phyloP scores from a whole-genome alignment of 2,329 filamentous ascomycete genomes.

The Byssochlamys sp. region DNA sequence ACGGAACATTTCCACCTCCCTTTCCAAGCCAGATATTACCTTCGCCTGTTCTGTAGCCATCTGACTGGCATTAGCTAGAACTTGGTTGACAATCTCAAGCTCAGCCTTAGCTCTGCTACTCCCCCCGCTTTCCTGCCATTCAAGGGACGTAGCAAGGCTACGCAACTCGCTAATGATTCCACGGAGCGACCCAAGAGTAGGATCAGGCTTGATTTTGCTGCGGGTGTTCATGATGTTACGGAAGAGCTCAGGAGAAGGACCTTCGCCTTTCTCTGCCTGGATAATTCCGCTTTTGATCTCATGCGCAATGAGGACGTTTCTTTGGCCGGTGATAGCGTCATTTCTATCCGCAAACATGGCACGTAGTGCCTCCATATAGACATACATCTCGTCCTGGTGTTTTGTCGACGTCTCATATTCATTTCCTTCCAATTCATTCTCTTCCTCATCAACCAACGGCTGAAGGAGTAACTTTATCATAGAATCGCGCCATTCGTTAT shows the following conservation, averaged over 20 bases:
- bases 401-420: conserved; percentile 83
- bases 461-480: conserved; percentile 63
- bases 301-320: conserved; percentile 63
- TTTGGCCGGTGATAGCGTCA: conserved; percentile 64
- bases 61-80: conserved; percentile 52
- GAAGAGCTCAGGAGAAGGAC: conserved; percentile 61
- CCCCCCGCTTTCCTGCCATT: conserved; percentile 47
- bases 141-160: conserved; percentile 49
- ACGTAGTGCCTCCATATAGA: conserved; percentile 70
- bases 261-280: conserved; percentile 53
- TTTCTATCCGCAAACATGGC: conserved; percentile 69
- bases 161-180: conserved; percentile 62
- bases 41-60: conserved; percentile 47
- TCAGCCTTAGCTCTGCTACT: conserved; percentile 53
- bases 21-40: conserved; percentile 41
- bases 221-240: conserved; percentile 40
- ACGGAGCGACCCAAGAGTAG: conserved; percentile 55
- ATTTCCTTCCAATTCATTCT: conserved; percentile 70
- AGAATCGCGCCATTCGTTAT: conserved; percentile 65
- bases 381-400: conserved; percentile 78
- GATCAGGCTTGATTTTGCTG: conserved; percentile 35
- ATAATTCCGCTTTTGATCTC: conserved; percentile 57
- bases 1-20: conserved; percentile 66
- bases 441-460: conserved; percentile 74
- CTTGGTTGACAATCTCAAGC: conserved; percentile 51